These are phyloP conservation scores for Mollisiaceae sp. DNA, from an alignment of 2,329 filamentous ascomycete genomes.

Conservation along the genomic window DNA sequence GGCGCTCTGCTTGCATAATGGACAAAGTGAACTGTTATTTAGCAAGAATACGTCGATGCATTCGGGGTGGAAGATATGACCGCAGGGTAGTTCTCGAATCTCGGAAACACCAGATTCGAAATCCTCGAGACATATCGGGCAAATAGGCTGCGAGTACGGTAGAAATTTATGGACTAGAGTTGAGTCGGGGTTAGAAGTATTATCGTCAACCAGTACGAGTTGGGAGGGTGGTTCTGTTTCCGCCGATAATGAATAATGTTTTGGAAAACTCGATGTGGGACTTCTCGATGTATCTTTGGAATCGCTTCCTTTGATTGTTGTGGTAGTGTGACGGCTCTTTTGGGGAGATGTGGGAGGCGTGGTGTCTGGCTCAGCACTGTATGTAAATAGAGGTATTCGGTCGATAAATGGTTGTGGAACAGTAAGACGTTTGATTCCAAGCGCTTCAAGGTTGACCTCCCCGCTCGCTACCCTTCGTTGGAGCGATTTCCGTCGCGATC, in stretches of 20 bases:
- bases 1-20: conserved; percentile 85
- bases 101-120: conserved; percentile 72
- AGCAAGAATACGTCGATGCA: conserved; percentile 88
- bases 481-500: conserved; percentile 69
- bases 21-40: conserved; percentile 83
- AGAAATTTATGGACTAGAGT: conserved; percentile 38
- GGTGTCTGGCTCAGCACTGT: conserved; percentile 62
- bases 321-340: conserved; percentile 2
- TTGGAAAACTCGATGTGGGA: neutral
- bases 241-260: conserved; percentile 6
- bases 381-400: conserved; percentile 79
- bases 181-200: conserved; percentile 21
- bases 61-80: conserved; percentile 90
- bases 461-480: conserved; percentile 74
- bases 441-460: conserved; percentile 82
- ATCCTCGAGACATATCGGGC: conserved; percentile 87
- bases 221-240: conserved; percentile 13
- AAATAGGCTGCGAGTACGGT: conserved; percentile 76
- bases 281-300: conserved; percentile 1
- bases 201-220: conserved; percentile 27
- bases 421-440: conserved; percentile 82
- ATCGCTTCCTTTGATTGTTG: neutral
- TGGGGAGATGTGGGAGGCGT: conserved; percentile 44
- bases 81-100: conserved; percentile 86
- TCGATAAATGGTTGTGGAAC: conserved; percentile 76